Percentiles rank a stretch among this genome's conserved stretches.
Evolutionary conservation across 805 yeast species (phyloP).

Genomic region (Nakazawaea ernobii): DNA sequence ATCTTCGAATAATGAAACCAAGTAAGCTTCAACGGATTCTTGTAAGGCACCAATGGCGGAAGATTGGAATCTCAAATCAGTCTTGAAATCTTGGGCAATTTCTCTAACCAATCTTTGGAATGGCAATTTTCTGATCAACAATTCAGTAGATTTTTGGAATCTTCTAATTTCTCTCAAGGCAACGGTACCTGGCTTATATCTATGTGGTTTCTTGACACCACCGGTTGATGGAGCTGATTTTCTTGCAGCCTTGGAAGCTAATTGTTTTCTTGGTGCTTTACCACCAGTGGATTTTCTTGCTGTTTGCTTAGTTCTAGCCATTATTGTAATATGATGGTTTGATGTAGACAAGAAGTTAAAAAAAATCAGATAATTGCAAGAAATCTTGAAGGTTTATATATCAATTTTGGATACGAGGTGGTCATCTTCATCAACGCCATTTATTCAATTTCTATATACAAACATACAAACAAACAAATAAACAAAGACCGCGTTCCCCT

Average conservation of each 20-base stretch:
- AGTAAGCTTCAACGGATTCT: slow-evolving; percentile 97
- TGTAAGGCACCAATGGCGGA: slow-evolving; percentile 97
- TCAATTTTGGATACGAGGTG: not conserved
- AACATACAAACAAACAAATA: not conserved
- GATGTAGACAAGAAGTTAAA: slow-evolving; percentile 11
- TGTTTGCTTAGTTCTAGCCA: slow-evolving; percentile 94
- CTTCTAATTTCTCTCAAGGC: slow-evolving; percentile 96
- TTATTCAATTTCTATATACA: too few relatives aligned
- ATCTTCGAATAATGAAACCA: slow-evolving; percentile 94
- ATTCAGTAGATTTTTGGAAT: slow-evolving; percentile 94
- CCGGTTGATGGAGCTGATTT: slow-evolving; percentile 88
- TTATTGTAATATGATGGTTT: slow-evolving; percentile 31
- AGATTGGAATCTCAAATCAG: slow-evolving; percentile 93
- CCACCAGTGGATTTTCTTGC: slow-evolving; percentile 96
- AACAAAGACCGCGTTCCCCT: not conserved
- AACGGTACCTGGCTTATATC: slow-evolving; percentile 96
- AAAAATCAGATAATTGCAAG: not conserved
- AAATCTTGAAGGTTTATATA: not conserved
- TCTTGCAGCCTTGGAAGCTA: slow-evolving; percentile 91
- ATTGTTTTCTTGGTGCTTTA: slow-evolving; percentile 92
- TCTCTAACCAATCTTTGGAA: slow-evolving; percentile 97
- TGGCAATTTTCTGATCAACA: slow-evolving; percentile 92
- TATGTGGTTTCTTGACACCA: slow-evolving; percentile 92
- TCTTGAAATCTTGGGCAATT: slow-evolving; percentile 90
- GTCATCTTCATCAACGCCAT: too few relatives aligned